Base-by-base conservation (phyloP, 768 basidiomycete genomes). In the Suillus placidus region DNA sequence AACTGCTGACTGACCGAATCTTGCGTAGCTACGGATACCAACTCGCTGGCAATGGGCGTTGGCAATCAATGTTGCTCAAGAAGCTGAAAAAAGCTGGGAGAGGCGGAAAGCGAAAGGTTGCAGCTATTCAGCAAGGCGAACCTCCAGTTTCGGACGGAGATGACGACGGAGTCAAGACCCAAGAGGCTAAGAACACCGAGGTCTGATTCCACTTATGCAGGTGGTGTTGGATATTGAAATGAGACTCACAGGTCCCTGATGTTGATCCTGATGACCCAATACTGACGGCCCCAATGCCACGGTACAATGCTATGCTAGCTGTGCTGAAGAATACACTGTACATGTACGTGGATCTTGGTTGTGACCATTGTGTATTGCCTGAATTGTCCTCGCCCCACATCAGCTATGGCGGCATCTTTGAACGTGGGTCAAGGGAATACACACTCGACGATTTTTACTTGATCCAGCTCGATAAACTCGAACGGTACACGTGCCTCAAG, bases 291-390 rank as follows among this genome's bases (percentile, higher is more conserved):
- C 95, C 95, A 0, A 80, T 89, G 20, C 82, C 88, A 1, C 83
- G 93, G 9, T 96, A 95, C 76, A 97, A 96, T 70, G 85, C 93
- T 5, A 95, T 97, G 94, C 80, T 95, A 8, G 88, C 93, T 0
- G 88, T 95, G 8, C 81, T 94, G 51, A 84, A 88, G 26, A 96
- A 94, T 73, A 94, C 91, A 0, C 80, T 97, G 1, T 96, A 92
- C 77, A 89, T 96, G 92, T 93, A 64, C 23, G 92, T 78, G 30
- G 64, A 45, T 51, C 2, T 12, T 60, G 34, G 18, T 42, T 10
- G 5, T 55, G 6, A 26, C 13, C 10, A 2, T 6, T 54, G 42
- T 14, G 26, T 30, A 18, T 30, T 18, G 37, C 5, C 16, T 68
- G 47, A 38, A 43, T 56, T 34, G 12, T 38, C 40, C 35, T 47